Evolutionary conservation across 495 filamentous ascomycete species (phyloP).

Genomic region (Clohesyomyces aquaticus): DNA sequence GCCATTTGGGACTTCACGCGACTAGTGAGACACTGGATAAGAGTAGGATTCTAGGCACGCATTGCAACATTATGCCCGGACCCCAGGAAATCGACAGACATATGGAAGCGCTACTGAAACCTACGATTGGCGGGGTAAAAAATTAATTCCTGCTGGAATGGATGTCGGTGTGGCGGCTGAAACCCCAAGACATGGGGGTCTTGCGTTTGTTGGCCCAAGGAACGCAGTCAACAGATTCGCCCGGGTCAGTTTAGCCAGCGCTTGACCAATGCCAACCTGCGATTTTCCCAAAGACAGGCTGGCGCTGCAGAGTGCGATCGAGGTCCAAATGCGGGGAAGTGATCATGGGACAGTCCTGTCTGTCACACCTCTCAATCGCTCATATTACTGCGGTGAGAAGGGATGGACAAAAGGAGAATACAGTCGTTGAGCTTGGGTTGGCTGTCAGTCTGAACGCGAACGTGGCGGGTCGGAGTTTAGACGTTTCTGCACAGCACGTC

Average conservation of each 20-base stretch:
- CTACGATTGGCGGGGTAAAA: slow-evolving; percentile 28
- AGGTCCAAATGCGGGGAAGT: slow-evolving; percentile 33
- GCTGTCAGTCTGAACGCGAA: no score
- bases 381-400: background rate
- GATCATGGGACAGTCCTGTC: slow-evolving; percentile 13
- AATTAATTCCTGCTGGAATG: slow-evolving; percentile 3
- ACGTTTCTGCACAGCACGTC: background rate
- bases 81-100: no score
- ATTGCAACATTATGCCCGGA: background rate
- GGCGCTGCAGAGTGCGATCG: background rate
- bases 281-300: slow-evolving; percentile 11
- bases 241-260: slow-evolving; percentile 23
- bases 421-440: no score
- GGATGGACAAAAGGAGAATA: slow-evolving; percentile 1
- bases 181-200: slow-evolving; percentile 12
- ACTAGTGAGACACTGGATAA: background rate
- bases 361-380: background rate
- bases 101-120: background rate
- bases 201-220: slow-evolving; percentile 5
- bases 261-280: slow-evolving; percentile 21
- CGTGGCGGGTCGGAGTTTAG: background rate
- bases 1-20: no score
- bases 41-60: background rate
- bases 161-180: slow-evolving; percentile 28
- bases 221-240: slow-evolving; percentile 1